These are phyloP conservation scores for Phytophthora rubi DNA, from an alignment of 352 stramenopile genomes.

Conservation along the genomic window DNA sequence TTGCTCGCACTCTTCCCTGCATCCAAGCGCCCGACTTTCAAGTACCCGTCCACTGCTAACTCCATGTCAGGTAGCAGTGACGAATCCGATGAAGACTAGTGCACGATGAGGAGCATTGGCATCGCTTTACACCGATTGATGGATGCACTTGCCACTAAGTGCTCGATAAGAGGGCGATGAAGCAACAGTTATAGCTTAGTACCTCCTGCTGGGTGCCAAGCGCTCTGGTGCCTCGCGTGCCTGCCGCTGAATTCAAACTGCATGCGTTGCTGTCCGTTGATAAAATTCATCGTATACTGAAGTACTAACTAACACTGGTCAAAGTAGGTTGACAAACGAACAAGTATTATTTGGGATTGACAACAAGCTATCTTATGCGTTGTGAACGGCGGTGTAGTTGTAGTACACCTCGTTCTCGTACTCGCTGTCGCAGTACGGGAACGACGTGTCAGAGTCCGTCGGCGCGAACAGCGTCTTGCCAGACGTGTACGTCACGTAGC, in stretches of 20 bases:
- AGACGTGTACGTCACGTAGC: constrained; percentile 3
- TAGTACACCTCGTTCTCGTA: constrained; percentile 33
- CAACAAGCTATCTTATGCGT: constrained; percentile 4
- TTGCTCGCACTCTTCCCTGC: neutral
- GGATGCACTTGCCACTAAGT: too few species aligned
- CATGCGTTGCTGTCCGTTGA: too few species aligned
- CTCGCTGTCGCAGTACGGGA: constrained; percentile 32
- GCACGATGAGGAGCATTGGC: neutral
- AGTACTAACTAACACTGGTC: too few species aligned
- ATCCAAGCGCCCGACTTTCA: neutral
- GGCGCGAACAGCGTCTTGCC: constrained; percentile 20
- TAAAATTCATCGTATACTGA: too few species aligned
- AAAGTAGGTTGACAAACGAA: too few species aligned
- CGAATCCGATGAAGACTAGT: neutral
- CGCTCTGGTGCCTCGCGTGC: too few species aligned
- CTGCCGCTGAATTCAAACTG: too few species aligned
- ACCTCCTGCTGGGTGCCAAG: too few species aligned
- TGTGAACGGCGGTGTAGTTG: constrained; percentile 30
- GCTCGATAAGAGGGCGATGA: too few species aligned
- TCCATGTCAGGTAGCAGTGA: neutral
- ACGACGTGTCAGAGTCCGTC: constrained; percentile 23
- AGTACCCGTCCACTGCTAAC: neutral
- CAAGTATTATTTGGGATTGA: too few species aligned
- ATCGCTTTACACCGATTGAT: neutral
- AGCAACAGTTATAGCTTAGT: too few species aligned